Conservation (phyloP, 73 alveolate genomes). For the Stentor coeruleus region DNA sequence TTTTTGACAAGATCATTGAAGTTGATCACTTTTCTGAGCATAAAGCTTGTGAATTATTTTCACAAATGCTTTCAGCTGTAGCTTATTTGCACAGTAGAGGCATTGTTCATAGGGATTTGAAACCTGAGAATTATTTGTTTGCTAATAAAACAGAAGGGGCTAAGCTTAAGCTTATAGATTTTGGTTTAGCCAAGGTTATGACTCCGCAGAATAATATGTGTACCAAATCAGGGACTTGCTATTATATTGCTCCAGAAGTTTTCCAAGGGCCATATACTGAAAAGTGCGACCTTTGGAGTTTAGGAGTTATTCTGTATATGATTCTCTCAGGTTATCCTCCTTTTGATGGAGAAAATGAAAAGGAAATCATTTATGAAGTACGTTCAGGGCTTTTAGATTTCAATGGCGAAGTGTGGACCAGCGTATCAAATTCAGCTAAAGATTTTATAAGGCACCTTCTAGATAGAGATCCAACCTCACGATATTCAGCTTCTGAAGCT, state of each 20-base stretch:
- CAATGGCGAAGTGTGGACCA: constrained; percentile 50
- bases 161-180: constrained; percentile 73
- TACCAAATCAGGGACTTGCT: constrained; percentile 72
- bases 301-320: constrained; percentile 80
- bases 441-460: constrained; percentile 53
- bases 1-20: constrained; percentile 2
- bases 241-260: constrained; percentile 89
- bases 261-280: constrained; percentile 64
- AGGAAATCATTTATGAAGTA: constrained; percentile 57
- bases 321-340: constrained; percentile 84
- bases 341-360: constrained; percentile 72
- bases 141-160: constrained; percentile 55
- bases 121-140: constrained; percentile 79
- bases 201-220: constrained; percentile 33
- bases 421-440: constrained; percentile 43
- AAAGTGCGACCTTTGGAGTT: constrained; percentile 83
- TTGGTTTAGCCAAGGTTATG: constrained; percentile 63
- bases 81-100: constrained; percentile 46
- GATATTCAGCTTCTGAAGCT: constrained; percentile 15
- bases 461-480: constrained; percentile 26
- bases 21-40: neutral
- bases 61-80: constrained; percentile 54
- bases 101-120: constrained; percentile 64
- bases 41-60: neutral
- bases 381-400: constrained; percentile 39